Percentiles rank a stretch among this genome's conserved stretches.
phyloP scores from a whole-genome alignment of 2,329 filamentous ascomycete species.

The Pezicula neosporulosa region DNA sequence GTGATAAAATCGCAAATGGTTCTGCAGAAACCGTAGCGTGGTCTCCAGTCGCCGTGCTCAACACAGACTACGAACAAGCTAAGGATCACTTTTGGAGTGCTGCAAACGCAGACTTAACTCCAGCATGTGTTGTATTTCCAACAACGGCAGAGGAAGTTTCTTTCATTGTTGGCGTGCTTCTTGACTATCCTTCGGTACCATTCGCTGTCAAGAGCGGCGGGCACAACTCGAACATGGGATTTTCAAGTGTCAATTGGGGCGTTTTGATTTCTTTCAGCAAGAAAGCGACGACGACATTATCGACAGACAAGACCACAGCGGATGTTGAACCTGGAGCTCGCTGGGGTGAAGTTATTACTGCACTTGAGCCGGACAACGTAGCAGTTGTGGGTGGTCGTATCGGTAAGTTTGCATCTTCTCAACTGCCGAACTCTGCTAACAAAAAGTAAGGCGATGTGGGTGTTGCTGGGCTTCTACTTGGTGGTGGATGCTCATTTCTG shows the following conservation, averaged over 20 bases:
- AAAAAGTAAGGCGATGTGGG: conserved; percentile 30
- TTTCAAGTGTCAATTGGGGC: background rate
- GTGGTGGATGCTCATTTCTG: conserved; percentile 19
- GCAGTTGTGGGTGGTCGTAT: background rate
- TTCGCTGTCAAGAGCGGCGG: conserved; percentile 35
- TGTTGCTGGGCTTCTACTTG: conserved; percentile 38
- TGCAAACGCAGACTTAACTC: conserved; percentile 26
- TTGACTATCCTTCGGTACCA: conserved; percentile 23
- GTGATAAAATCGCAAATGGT: background rate
- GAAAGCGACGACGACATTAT: background rate
- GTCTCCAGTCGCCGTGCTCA: background rate
- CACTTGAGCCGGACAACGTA: background rate
- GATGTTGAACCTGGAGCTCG: background rate
- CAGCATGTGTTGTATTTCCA: conserved; percentile 34
- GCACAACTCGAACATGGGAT: conserved; percentile 17
- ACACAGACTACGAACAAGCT: conserved; percentile 11
- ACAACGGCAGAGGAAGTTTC: conserved; percentile 30
- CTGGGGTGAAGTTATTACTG: background rate
- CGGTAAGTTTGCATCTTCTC: background rate
- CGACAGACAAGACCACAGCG: background rate
- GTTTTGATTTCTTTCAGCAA: background rate
- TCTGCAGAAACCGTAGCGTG: background rate
- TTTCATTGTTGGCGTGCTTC: conserved; percentile 25
- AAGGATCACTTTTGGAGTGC: conserved; percentile 31
- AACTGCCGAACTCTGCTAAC: conserved; percentile 14